Conservation (phyloP, 768 basidiomycete species). For the Daedalea quercina region DNA sequence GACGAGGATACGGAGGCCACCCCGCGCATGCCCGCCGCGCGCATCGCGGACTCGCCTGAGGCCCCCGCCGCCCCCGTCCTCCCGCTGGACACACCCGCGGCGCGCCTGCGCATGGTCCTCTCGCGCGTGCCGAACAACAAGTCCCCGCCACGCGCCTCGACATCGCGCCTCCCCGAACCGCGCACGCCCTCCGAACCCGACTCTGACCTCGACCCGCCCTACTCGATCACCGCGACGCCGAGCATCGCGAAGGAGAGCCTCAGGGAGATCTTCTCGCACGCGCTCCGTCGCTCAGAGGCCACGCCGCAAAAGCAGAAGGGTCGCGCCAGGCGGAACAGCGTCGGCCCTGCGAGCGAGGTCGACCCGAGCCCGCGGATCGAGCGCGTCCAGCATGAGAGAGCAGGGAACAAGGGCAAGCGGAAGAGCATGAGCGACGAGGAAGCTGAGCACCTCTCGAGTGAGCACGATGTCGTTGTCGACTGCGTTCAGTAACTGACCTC, state of each 20-base stretch:
- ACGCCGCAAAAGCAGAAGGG: conserved; percentile 48
- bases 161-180: conserved; percentile 20
- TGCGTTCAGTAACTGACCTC: not conserved
- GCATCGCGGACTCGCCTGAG: conserved; percentile 14
- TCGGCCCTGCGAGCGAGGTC: conserved; percentile 48
- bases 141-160: conserved; percentile 26
- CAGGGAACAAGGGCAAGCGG: conserved; percentile 42
- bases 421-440: conserved; percentile 68
- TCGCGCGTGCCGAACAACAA: conserved; percentile 38
- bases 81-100: conserved; percentile 43
- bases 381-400: conserved; percentile 33
- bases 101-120: conserved; percentile 57
- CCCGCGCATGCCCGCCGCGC: conserved; percentile 23
- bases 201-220: conserved; percentile 51
- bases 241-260: conserved; percentile 53
- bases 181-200: conserved; percentile 41
- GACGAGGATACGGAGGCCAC: conserved; percentile 33
- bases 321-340: conserved; percentile 46
- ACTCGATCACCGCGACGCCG: conserved; percentile 28
- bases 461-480: conserved; percentile 15
- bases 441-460: conserved; percentile 45
- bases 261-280: conserved; percentile 60
- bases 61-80: conserved; percentile 6
- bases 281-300: conserved; percentile 54
- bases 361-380: conserved; percentile 43